Conservation (phyloP, 2,329 filamentous ascomycete species). For the Ceratocystis harringtonii region DNA sequence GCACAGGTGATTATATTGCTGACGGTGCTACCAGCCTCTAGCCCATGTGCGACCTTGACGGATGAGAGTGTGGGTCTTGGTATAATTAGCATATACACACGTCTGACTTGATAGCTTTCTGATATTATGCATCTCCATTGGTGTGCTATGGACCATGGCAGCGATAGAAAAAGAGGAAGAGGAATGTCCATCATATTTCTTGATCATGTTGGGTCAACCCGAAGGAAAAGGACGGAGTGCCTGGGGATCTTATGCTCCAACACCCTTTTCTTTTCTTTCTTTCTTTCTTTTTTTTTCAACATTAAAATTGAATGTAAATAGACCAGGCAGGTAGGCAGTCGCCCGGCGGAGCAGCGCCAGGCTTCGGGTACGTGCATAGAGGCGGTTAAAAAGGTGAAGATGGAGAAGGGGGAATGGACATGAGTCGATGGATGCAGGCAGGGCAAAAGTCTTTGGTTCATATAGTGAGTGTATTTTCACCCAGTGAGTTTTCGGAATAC, state of each 20-base stretch:
- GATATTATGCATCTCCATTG: no score
- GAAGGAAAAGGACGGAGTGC: no score
- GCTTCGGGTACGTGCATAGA: background rate
- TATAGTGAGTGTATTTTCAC: background rate
- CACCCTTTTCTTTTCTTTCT: no score
- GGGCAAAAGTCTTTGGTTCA: background rate
- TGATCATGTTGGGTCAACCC: no score
- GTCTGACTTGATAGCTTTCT: background rate
- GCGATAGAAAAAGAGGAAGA: no score
- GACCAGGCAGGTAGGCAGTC: background rate
- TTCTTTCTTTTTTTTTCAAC: no score
- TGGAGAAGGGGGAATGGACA: background rate
- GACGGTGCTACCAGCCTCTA: background rate
- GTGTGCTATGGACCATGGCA: background rate
- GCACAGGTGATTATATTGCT: background rate
- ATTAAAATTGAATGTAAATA: background rate
- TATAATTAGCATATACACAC: background rate
- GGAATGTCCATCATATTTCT: no score
- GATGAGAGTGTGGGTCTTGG: background rate
- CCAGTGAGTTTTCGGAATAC: background rate
- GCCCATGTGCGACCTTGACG: background rate
- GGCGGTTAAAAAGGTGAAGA: background rate
- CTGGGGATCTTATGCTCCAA: no score
- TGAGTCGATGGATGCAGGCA: no score
- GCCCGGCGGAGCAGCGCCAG: background rate